These are phyloP conservation scores for Capsicum rhomboideum DNA, from an alignment of 257 asterid species.

Conservation along the genomic window DNA sequence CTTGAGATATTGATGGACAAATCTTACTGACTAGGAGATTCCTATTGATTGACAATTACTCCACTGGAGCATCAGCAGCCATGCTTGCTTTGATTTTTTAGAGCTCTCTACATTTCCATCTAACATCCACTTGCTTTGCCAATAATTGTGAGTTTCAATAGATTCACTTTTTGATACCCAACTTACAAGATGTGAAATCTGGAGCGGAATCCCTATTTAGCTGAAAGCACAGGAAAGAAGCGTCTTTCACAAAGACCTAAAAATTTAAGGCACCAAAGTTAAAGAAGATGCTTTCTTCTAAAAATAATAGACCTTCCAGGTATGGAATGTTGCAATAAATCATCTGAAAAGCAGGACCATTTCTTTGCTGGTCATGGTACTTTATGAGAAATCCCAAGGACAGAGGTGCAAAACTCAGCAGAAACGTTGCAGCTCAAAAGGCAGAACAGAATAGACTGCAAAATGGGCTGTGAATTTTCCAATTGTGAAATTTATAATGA, in stretches of 20 bases:
- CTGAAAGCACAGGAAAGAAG: background rate
- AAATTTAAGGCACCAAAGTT: background rate
- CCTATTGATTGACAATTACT: background rate
- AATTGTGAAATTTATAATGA: background rate
- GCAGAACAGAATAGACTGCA: background rate
- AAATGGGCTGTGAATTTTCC: background rate
- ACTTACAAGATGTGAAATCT: background rate
- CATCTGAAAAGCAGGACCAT: background rate
- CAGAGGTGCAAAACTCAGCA: background rate
- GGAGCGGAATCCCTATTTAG: background rate
- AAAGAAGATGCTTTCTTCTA: background rate
- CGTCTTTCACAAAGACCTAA: background rate
- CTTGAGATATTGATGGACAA: background rate
- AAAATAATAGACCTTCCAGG: background rate
- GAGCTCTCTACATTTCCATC: background rate
- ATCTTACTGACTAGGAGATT: background rate
- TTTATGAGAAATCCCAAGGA: background rate
- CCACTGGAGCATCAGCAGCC: background rate
- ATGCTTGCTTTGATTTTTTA: background rate
- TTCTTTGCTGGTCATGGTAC: background rate
- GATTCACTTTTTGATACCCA: background rate
- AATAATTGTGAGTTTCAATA: background rate
- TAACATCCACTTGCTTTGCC: background rate
- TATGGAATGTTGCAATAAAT: background rate
- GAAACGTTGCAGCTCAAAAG: background rate